phyloP scores from a whole-genome alignment of 768 basidiomycete species.

The Lepiota venenata region DNA sequence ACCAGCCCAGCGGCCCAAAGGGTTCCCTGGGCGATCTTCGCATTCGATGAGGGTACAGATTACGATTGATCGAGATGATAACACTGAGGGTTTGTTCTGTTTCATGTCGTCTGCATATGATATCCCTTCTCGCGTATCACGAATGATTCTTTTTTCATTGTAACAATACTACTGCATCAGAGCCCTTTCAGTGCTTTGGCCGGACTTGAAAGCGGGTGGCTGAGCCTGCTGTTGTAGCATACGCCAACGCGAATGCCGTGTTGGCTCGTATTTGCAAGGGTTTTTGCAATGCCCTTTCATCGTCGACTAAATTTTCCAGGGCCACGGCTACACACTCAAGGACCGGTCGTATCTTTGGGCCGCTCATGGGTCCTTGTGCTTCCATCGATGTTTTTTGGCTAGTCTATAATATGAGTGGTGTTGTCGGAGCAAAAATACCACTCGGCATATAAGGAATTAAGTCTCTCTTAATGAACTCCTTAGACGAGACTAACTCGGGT shows the following conservation, averaged over 20 bases:
- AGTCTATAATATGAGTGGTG: constrained; percentile 79
- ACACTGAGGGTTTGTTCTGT: constrained; percentile 69
- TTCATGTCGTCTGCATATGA: constrained; percentile 26
- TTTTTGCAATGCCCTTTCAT: neutral
- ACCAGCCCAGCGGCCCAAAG: constrained; percentile 56
- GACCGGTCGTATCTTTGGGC: too few species aligned
- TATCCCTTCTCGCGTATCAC: neutral
- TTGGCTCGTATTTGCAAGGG: constrained; percentile 64
- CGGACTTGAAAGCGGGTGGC: constrained; percentile 78
- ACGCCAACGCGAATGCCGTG: constrained; percentile 67
- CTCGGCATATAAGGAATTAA: constrained; percentile 44
- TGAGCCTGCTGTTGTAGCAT: constrained; percentile 59
- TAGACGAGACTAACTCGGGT: constrained; percentile 35
- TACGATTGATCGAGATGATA: constrained; percentile 21
- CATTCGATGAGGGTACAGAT: neutral
- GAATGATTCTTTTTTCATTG: neutral
- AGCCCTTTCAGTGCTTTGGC: constrained; percentile 76
- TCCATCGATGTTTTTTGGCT: constrained; percentile 83
- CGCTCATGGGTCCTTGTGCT: constrained; percentile 73
- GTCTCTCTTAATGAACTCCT: constrained; percentile 18
- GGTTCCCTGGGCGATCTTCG: constrained; percentile 12
- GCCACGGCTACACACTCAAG: constrained; percentile 65
- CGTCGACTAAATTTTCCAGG: constrained; percentile 30
- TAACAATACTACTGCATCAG: constrained; percentile 27
- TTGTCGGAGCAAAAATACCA: constrained; percentile 74